Evolutionary conservation across 2,329 filamentous ascomycete species (phyloP), one percentile per base, ranked within the genome.

Genomic region (Penicillium sp.): DNA sequence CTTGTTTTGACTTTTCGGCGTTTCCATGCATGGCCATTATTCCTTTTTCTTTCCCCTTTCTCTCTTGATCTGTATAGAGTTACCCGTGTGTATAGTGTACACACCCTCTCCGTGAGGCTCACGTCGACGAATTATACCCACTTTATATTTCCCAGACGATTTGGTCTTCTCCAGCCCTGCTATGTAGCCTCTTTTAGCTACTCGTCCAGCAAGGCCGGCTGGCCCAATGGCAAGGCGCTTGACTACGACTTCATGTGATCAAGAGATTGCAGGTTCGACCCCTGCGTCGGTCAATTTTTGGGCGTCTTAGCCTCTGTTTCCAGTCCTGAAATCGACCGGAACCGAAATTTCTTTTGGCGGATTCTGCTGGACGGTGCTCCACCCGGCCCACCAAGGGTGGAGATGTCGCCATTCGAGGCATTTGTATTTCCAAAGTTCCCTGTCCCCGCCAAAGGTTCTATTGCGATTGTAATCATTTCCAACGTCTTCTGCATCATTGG

Each of bases 211-310:
- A 35, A 43, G 58, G 58, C 50, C 58, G 53, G 57, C 58, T 69
- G 66, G 68, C 68, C 67, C 66, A 71, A 71, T 71, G 69, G 69
- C 63, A 72, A 71, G 68, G 69, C 68, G 69, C 66, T 70, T 71
- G 69, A 72, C 70, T 72, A 71, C 69, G 69, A 23, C 21, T 11
- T 11, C 7, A 23, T 7, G 11, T 7, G 11, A 69, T 72, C 69
- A 71, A 70, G 65, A 72, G 69, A 71, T 71, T 72, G 67, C 64
- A 69, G 68, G 69, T 71, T 71, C 68, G 67, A 71, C 34, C 53
- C 61, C 61, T 63, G 59, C 60, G 61, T 64, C 57, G 60, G 59
- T 64, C 61, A 63, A 34, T 41, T 26, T 47, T 58, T 62, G 58
- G 49, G 11, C 2, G 14, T n/a, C 6, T 18, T 16, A 26, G 4